These are phyloP conservation scores for Coix lacrymajobi DNA, from an alignment of 176 grass and related monocot genomes.

Conservation along the genomic window DNA sequence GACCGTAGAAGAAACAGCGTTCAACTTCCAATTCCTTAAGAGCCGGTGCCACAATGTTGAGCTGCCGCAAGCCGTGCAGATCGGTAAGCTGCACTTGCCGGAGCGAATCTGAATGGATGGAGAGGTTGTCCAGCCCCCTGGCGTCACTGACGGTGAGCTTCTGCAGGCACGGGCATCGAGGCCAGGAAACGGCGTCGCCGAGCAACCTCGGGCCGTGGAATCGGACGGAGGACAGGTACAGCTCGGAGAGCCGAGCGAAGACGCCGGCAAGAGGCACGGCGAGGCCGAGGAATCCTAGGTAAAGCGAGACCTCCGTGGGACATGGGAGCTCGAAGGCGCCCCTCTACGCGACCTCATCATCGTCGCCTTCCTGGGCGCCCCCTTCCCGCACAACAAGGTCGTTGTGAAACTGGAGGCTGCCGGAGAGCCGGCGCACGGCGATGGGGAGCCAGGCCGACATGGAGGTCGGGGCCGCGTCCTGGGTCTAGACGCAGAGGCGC, in stretches of 20 bases:
- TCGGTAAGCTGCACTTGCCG: background rate
- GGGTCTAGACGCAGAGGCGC: background rate
- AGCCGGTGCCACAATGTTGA: background rate
- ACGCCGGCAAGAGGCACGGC: background rate
- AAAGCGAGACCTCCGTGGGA: background rate
- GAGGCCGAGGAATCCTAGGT: background rate
- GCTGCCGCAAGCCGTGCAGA: background rate
- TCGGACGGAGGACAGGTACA: rapidly evolving
- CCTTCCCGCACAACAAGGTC: rapidly evolving
- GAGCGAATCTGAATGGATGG: background rate
- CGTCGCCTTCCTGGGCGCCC: background rate
- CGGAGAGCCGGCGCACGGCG: constrained; percentile 14
- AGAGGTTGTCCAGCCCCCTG: background rate
- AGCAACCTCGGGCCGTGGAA: background rate
- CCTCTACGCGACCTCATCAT: background rate
- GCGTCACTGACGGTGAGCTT: background rate
- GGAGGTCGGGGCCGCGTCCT: background rate
- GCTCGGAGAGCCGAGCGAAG: background rate
- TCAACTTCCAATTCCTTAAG: background rate
- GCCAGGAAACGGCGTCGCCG: background rate
- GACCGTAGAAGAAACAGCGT: background rate
- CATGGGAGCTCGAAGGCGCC: background rate
- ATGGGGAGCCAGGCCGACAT: constrained; percentile 4
- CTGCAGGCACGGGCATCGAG: background rate
- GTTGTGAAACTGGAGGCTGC: background rate